Conservation (phyloP, 352 stramenopile species). For the Phytophthora pini region DNA sequence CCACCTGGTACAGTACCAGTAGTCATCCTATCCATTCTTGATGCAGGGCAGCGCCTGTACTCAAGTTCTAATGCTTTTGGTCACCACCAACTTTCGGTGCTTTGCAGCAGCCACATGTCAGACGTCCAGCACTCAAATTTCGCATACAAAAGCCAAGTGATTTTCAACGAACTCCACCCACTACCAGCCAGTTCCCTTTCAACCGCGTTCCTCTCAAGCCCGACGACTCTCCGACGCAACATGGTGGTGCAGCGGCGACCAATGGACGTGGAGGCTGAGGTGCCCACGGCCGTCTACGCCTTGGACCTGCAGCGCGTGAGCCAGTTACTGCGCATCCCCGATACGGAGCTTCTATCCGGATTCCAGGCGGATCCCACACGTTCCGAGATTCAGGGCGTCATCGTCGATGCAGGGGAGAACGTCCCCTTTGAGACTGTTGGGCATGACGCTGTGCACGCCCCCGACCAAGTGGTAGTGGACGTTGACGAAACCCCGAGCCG, state of each 20-base stretch:
- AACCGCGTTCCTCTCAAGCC: background rate
- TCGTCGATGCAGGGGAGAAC: slow-evolving; percentile 78
- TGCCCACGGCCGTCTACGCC: slow-evolving; percentile 64
- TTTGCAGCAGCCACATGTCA: slow-evolving; percentile 8
- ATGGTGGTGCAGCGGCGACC: slow-evolving; percentile 61
- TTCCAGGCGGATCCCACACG: slow-evolving; percentile 64
- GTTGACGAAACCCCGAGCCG: slow-evolving; percentile 6
- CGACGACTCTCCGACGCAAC: slow-evolving; percentile 1
- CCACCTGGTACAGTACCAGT: too few relatives aligned
- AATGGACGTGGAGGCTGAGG: slow-evolving; percentile 60
- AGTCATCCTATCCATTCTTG: background rate
- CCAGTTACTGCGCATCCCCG: slow-evolving; percentile 54
- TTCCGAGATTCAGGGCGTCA: slow-evolving; percentile 79
- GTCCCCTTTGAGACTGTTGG: slow-evolving; percentile 80
- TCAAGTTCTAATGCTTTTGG: background rate
- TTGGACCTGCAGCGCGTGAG: slow-evolving; percentile 61
- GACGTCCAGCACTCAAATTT: background rate
- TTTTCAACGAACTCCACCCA: slow-evolving; percentile 14
- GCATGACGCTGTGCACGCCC: slow-evolving; percentile 28
- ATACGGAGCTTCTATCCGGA: slow-evolving; percentile 55
- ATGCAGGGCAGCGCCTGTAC: background rate
- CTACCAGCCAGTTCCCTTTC: slow-evolving; percentile 16
- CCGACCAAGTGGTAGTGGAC: slow-evolving; percentile 19
- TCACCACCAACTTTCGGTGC: background rate
- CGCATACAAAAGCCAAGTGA: slow-evolving; percentile 24